Percentiles rank a stretch among this genome's conserved stretches.
phyloP scores from a whole-genome alignment of 768 basidiomycete genomes.

The Lactarius tabidus region DNA sequence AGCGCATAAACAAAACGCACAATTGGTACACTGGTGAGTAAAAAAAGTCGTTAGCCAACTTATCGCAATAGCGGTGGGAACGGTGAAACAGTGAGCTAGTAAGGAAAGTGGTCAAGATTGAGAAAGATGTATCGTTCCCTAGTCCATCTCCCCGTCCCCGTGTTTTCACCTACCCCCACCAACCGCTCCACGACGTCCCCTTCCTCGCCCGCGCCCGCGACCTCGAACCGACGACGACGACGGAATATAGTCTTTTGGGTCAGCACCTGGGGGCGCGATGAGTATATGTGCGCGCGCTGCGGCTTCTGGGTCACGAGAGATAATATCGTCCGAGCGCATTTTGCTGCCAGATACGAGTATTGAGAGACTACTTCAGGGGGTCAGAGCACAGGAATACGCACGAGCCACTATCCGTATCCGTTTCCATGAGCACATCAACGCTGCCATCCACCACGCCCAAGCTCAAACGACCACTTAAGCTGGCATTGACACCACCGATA shows the following conservation, averaged over 20 bases:
- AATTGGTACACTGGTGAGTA: conserved; percentile 13
- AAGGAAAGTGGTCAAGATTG: background rate
- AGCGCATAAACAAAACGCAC: background rate
- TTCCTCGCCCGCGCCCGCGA: conserved; percentile 19
- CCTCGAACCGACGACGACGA: conserved; percentile 8
- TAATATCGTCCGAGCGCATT: conserved; percentile 27
- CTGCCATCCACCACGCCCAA: conserved; percentile 23
- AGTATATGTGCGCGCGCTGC: conserved; percentile 26
- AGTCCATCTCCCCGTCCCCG: conserved; percentile 23
- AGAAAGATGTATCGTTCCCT: background rate
- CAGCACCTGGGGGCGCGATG: conserved; percentile 25
- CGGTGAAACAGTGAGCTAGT: background rate
- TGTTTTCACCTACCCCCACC: conserved; percentile 20
- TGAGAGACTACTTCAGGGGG: background rate
- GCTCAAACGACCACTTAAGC: conserved; percentile 25
- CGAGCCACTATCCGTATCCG: conserved; percentile 19
- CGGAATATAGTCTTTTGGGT: conserved; percentile 24
- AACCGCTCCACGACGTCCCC: conserved; percentile 8
- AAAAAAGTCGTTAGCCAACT: conserved; percentile 1
- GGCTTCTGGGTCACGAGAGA: conserved; percentile 24
- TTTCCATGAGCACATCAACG: conserved; percentile 24
- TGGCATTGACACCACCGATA: conserved; percentile 26
- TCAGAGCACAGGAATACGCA: conserved; percentile 6
- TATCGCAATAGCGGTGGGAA: background rate
- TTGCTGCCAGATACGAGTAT: conserved; percentile 9